Evolutionary conservation across 1,284 basidiomycete genomes (phyloP).

Genomic region (Sphagnurus paluster): DNA sequence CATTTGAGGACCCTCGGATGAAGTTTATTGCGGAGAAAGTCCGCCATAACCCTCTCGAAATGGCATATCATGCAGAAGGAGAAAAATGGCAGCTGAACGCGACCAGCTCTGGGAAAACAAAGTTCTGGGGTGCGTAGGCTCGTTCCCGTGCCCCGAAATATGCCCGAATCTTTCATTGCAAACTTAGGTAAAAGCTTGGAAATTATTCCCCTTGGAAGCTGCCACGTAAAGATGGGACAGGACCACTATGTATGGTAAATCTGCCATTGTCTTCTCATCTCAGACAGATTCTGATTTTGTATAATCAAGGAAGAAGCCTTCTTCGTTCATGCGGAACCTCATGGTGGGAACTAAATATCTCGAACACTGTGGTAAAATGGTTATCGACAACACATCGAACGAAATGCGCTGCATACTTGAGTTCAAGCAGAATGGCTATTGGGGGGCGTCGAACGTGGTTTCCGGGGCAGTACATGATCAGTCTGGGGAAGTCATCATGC

Average conservation of each 20-base stretch:
- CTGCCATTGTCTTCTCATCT: not conserved
- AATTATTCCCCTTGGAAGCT: conserved; percentile 75
- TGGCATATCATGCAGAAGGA: conserved; percentile 85
- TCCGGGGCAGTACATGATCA: conserved; percentile 59
- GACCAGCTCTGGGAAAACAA: conserved; percentile 78
- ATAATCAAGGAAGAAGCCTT: conserved; percentile 71
- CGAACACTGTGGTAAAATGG: conserved; percentile 78
- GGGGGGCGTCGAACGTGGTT: conserved; percentile 77
- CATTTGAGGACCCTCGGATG: conserved; percentile 81
- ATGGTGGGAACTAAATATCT: conserved; percentile 91
- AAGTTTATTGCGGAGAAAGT: conserved; percentile 89
- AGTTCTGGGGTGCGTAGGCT: conserved; percentile 77
- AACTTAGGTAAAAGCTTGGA: conserved; percentile 82
- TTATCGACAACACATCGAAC: conserved; percentile 61
- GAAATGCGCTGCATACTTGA: conserved; percentile 66
- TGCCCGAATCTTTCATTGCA: conserved; percentile 22
- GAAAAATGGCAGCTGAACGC: conserved; percentile 72
- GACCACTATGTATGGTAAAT: conserved; percentile 70
- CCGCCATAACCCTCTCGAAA: conserved; percentile 79
- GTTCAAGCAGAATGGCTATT: conserved; percentile 85
- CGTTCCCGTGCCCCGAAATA: conserved; percentile 16
- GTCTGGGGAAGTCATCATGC: conserved; percentile 53
- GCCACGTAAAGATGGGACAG: conserved; percentile 61
- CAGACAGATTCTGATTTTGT: not conserved
- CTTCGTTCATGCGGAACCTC: conserved; percentile 86